These are phyloP conservation scores for Amauroascus niger DNA, from an alignment of 2,329 filamentous ascomycete genomes.

Conservation along the genomic window DNA sequence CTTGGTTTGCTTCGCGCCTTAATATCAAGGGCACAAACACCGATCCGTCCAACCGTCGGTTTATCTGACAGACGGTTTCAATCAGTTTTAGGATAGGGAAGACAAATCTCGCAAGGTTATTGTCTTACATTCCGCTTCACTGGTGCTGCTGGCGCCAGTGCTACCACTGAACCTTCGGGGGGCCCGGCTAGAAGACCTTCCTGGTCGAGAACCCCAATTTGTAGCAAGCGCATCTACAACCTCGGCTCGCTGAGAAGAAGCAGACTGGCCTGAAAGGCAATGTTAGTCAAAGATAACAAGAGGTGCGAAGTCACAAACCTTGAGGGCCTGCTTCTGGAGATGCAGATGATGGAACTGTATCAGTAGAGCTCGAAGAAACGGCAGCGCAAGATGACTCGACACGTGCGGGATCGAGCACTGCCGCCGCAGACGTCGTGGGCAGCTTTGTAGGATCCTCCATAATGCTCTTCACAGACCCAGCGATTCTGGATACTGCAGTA, in stretches of 20 bases:
- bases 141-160: slow-evolving; percentile 71
- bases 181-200: slow-evolving; percentile 54
- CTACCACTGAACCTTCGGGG: slow-evolving; percentile 73
- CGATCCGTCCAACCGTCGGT: slow-evolving; percentile 56
- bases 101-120: slow-evolving; percentile 18
- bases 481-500: slow-evolving; percentile 28
- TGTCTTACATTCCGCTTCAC: slow-evolving; percentile 45
- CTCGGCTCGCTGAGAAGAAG: not conserved
- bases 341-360: not conserved
- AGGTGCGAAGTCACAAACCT: not conserved
- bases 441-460: slow-evolving; percentile 17
- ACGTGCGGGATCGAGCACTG: not conserved
- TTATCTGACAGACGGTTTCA: slow-evolving; percentile 15
- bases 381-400: not conserved
- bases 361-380: not conserved
- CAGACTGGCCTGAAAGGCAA: not conserved
- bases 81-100: not conserved
- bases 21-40: slow-evolving; percentile 87
- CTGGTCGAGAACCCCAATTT: slow-evolving; percentile 24
- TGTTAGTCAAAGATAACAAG: not conserved
- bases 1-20: slow-evolving; percentile 97
- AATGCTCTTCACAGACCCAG: slow-evolving; percentile 26
- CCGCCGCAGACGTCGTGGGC: not conserved
- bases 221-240: slow-evolving; percentile 11
- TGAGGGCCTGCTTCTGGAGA: slow-evolving; percentile 7